Evolutionary conservation across 805 yeast species (phyloP), one percentile per base, ranked within the genome.

Genomic region (Phaffomyces thermotolerans): DNA sequence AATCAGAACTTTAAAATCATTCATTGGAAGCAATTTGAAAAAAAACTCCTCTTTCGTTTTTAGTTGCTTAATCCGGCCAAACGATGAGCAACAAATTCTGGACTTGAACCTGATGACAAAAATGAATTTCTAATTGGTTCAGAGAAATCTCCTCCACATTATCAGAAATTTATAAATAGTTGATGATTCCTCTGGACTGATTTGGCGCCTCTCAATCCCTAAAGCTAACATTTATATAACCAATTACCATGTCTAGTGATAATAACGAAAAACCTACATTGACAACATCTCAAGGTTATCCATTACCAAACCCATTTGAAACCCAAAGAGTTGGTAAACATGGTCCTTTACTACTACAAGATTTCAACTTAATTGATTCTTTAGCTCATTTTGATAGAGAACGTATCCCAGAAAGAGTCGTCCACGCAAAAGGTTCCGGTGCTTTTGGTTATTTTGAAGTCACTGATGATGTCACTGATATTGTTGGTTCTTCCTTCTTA

Each of bases 391-490:
- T 87, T 57, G 95, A 85, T 67, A 74, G 95, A 53, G 96, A 87
- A 66, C 72, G 95, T 65, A 83, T 87, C 51, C 95, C 95, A 12
- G 95, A 88, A 68, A 75, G 96, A 66, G 95, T 87, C 45, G 95
- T 88, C 31, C 96, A 87, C 60, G 96, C 96, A 43, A 87, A 87
- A 63, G 96, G 95, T 53, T 84, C 90, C 13, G 96, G 96, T 59
- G 95, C 95, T 9, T 85, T 72, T 61, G 95, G 95, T 52, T 75
- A 72, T 52, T 88, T 88, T 61, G 95, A 84, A 64, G 90, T 83
- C 41, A 87, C 95, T 12, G 91, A 87, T 54, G 95, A 86, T 56
- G 79, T 86, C 57, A 68, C 86, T 9, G 91, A 84, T 60, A 57
- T 84, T 38, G 78, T 84, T 58, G 70, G 75, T 23, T 79, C 93